Evolutionary conservation across 2,329 filamentous ascomycete species (phyloP).

Genomic region (Sphaceloma murrayae): DNA sequence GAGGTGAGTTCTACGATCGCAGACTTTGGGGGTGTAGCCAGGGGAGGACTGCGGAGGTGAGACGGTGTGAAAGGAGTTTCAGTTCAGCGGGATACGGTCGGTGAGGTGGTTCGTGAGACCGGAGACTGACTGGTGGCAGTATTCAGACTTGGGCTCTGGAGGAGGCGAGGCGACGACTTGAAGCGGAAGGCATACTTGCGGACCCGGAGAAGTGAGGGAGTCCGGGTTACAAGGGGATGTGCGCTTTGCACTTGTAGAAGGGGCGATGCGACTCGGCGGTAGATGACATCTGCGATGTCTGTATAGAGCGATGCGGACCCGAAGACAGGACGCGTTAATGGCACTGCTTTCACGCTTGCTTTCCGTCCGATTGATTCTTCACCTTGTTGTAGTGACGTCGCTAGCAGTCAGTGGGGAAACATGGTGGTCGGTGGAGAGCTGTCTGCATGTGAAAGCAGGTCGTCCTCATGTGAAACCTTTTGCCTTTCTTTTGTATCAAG

Average conservation of each 20-base stretch:
- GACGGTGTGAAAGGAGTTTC: neutral
- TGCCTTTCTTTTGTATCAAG: too few species aligned
- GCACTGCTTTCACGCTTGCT: neutral
- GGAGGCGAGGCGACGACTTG: slow-evolving; percentile 88
- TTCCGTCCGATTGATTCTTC: too few species aligned
- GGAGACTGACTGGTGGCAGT: slow-evolving; percentile 41
- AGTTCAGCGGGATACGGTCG: too few species aligned
- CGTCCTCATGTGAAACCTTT: too few species aligned
- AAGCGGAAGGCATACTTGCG: slow-evolving; percentile 85
- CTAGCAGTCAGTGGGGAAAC: too few species aligned
- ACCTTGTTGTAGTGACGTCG: too few species aligned
- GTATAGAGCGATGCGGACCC: slow-evolving; percentile 6
- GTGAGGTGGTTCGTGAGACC: neutral
- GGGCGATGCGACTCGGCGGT: neutral
- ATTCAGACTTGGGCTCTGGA: slow-evolving; percentile 99
- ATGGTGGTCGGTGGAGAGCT: too few species aligned
- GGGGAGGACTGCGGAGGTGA: neutral
- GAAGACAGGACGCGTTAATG: neutral
- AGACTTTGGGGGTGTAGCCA: neutral
- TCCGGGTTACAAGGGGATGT: slow-evolving; percentile 1
- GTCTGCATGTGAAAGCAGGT: too few species aligned
- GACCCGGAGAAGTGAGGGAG: slow-evolving; percentile 50
- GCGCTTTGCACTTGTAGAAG: neutral
- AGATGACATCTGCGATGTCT: slow-evolving; percentile 13
- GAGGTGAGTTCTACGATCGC: slow-evolving; percentile 59